phyloP scores from a whole-genome alignment of 148 eudicot species.

The Spergularia bocconei region DNA sequence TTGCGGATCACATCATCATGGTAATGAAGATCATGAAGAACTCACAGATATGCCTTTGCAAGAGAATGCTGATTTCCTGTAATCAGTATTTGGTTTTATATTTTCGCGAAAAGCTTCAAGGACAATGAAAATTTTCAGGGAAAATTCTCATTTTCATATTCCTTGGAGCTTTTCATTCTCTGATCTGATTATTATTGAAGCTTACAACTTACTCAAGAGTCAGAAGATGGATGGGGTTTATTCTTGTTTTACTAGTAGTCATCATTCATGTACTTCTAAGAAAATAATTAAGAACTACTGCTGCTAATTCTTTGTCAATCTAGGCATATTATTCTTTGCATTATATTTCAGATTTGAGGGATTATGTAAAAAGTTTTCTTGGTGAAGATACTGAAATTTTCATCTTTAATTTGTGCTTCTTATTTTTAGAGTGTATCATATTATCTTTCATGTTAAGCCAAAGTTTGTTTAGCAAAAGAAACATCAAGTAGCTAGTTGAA shows the following conservation, averaged over 20 bases:
- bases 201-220: background rate
- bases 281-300: background rate
- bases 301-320: background rate
- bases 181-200: background rate
- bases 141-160: conserved; percentile 23
- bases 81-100: background rate
- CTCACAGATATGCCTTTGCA: conserved; percentile 35
- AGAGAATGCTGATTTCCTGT: conserved; percentile 27
- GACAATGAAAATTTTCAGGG: conserved; percentile 28
- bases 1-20: conserved; percentile 13
- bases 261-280: conserved; percentile 9
- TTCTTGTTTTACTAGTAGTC: conserved; percentile 4
- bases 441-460: no score
- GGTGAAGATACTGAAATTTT: no score
- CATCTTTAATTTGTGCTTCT: no score
- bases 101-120: conserved; percentile 13
- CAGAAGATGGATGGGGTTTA: background rate
- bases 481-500: no score
- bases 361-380: no score
- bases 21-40: conserved; percentile 15
- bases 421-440: no score
- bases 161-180: conserved; percentile 21
- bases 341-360: background rate
- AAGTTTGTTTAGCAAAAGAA: no score
- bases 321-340: background rate